phyloP scores from a whole-genome alignment of 176 grass and related monocot genomes.

The Urochloa ruziziensis region DNA sequence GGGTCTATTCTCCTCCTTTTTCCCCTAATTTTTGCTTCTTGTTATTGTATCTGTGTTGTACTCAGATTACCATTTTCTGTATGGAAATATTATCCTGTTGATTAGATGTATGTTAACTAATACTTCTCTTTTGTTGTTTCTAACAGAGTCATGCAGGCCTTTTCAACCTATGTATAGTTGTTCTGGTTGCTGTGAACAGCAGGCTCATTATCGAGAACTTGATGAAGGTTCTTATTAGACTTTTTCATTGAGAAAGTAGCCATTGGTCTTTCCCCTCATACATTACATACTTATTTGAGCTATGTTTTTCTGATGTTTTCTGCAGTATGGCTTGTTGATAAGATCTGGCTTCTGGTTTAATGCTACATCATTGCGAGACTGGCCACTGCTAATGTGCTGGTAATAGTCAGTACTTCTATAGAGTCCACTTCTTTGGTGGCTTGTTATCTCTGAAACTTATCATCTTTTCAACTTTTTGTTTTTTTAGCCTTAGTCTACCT shows the following conservation, averaged over 20 bases:
- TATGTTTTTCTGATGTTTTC: conserved; percentile 17
- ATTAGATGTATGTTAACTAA: background rate
- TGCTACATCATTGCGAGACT: conserved; percentile 73
- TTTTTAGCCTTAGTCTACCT: conserved; percentile 69
- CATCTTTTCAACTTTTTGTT: background rate
- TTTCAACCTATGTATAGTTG: conserved; percentile 94
- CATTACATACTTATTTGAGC: background rate
- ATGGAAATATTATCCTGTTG: conserved; percentile 10
- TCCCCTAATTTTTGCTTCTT: background rate
- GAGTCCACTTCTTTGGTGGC: background rate
- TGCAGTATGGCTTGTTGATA: conserved; percentile 97
- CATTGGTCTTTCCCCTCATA: background rate
- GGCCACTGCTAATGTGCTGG: conserved; percentile 98
- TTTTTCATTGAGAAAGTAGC: background rate
- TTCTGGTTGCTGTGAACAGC: conserved; percentile 89
- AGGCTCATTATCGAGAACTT: conserved; percentile 98
- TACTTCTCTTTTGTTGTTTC: conserved; percentile 18
- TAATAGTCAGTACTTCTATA: conserved; percentile 35
- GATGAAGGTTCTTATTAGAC: conserved; percentile 73
- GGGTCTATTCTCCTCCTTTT: background rate
- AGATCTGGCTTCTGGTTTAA: conserved; percentile 98
- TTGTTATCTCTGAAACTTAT: conserved; percentile 8
- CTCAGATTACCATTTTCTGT: conserved; percentile 5
- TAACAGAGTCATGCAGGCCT: conserved; percentile 96
- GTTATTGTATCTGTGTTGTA: background rate